A percentile compares a stretch with the other conserved stretches of the same genome.
Evolutionary conservation across 805 yeast species (phyloP).

Genomic region (Jamesozyma piceae): DNA sequence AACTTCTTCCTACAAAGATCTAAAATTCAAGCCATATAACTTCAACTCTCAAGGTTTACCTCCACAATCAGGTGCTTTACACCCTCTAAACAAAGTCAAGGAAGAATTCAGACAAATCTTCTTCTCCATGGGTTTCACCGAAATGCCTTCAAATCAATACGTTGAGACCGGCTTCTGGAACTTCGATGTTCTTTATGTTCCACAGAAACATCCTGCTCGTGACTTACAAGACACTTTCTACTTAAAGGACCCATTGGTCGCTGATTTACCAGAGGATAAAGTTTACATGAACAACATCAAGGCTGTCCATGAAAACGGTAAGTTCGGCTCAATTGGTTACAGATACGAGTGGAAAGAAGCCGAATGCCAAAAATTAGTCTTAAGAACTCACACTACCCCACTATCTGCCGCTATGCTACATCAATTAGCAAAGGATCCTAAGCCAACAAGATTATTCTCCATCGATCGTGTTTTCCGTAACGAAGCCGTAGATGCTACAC

Average conservation of each 20-base stretch:
- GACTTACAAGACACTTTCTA: conserved; percentile 98
- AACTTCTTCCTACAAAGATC: conserved; percentile 71
- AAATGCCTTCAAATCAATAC: conserved; percentile 97
- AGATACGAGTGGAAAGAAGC: conserved; percentile 94
- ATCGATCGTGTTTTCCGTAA: conserved; percentile 98
- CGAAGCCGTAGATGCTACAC: conserved; percentile 99
- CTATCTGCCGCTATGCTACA: conserved; percentile 84
- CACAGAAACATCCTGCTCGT: conserved; percentile 99
- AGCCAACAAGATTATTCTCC: conserved; percentile 84
- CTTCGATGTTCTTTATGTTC: conserved; percentile 91
- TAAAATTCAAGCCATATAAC: conserved; percentile 88
- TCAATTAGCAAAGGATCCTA: conserved; percentile 76
- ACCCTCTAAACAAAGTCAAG: conserved; percentile 91
- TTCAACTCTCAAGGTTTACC: conserved; percentile 88
- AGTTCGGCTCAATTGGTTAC: conserved; percentile 92
- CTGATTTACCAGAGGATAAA: conserved; percentile 75
- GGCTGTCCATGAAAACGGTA: conserved; percentile 81
- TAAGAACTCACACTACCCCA: conserved; percentile 97
- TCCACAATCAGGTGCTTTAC: conserved; percentile 86
- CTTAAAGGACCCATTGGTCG: conserved; percentile 81
- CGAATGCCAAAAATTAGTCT: conserved; percentile 82
- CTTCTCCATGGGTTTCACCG: conserved; percentile 96
- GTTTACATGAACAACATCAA: conserved; percentile 69
- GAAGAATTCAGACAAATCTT: conserved; percentile 97
- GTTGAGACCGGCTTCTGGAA: conserved; percentile 99